Conservation (phyloP, 2,329 filamentous ascomycete genomes). For the Hymenoscyphus infarciens region DNA sequence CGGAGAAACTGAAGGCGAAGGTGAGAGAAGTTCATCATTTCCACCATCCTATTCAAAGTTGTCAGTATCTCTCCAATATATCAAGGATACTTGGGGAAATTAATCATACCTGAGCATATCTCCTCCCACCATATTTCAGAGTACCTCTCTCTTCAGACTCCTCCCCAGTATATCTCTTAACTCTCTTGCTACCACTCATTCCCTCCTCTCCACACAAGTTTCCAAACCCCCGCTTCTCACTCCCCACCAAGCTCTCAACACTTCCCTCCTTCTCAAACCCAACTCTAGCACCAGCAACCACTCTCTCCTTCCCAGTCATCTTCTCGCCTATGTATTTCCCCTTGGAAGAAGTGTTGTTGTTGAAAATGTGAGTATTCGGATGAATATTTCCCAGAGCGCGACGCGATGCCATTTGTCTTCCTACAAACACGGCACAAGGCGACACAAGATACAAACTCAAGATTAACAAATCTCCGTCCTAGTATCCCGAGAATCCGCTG, state of each 20-base stretch:
- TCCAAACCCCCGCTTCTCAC: constrained; percentile 1
- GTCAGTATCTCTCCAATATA: background rate
- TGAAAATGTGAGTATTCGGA: constrained; percentile 39
- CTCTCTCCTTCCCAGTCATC: background rate
- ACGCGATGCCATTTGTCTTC: constrained; percentile 13
- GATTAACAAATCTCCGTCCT: too few relatives aligned
- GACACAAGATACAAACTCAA: background rate
- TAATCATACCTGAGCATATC: background rate
- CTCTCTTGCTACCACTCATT: background rate
- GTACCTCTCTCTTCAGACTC: background rate
- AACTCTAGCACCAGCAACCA: background rate
- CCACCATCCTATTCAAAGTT: background rate
- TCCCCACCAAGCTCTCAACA: background rate
- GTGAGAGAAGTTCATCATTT: constrained; percentile 12
- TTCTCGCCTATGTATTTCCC: background rate
- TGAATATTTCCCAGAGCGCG: constrained; percentile 60
- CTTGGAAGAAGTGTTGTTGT: background rate
- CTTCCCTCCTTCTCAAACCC: constrained; percentile 1
- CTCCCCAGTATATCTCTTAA: background rate
- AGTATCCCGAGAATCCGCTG: background rate
- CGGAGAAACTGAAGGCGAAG: constrained; percentile 11
- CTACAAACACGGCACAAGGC: background rate
- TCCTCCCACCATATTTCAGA: background rate
- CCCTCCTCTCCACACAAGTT: background rate
- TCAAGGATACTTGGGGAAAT: background rate